These are phyloP conservation scores for Bipolaris zeicola DNA, from an alignment of 2,329 filamentous ascomycete genomes.

Conservation along the genomic window DNA sequence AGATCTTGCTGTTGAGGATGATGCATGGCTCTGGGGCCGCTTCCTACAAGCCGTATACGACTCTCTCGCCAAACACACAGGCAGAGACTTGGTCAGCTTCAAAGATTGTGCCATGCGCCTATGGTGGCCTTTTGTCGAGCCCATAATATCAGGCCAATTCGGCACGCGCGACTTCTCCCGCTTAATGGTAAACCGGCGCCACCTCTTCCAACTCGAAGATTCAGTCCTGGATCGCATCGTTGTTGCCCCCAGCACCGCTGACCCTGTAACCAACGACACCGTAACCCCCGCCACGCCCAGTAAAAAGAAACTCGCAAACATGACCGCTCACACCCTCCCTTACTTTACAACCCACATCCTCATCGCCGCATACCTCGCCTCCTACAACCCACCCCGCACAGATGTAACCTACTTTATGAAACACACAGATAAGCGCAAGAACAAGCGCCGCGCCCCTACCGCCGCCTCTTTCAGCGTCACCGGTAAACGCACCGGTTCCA, in stretches of 20 bases:
- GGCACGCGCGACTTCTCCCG: constrained; percentile 81
- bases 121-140: constrained; percentile 84
- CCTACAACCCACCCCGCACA: constrained; percentile 76
- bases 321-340: constrained; percentile 61
- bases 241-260: constrained; percentile 1
- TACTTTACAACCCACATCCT: constrained; percentile 76
- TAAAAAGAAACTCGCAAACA: constrained; percentile 19
- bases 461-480: constrained; percentile 25
- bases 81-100: constrained; percentile 77
- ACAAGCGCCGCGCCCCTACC: constrained; percentile 48
- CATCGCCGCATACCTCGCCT: constrained; percentile 78
- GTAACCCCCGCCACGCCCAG: constrained; percentile 16
- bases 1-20: constrained; percentile 60
- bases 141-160: constrained; percentile 75
- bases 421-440: constrained; percentile 59
- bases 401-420: constrained; percentile 79
- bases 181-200: constrained; percentile 72
- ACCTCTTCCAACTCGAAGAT: constrained; percentile 74
- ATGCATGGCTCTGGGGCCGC: constrained; percentile 74
- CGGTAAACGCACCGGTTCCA: constrained; percentile 39
- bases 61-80: constrained; percentile 78
- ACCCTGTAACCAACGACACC: not conserved
- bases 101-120: constrained; percentile 71
- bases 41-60: constrained; percentile 89
- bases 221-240: constrained; percentile 69